Percentiles rank a stretch among this genome's conserved stretches.
Evolutionary conservation across 805 yeast species (phyloP).

Genomic region (Groenewaldozyma salmanticensis): DNA sequence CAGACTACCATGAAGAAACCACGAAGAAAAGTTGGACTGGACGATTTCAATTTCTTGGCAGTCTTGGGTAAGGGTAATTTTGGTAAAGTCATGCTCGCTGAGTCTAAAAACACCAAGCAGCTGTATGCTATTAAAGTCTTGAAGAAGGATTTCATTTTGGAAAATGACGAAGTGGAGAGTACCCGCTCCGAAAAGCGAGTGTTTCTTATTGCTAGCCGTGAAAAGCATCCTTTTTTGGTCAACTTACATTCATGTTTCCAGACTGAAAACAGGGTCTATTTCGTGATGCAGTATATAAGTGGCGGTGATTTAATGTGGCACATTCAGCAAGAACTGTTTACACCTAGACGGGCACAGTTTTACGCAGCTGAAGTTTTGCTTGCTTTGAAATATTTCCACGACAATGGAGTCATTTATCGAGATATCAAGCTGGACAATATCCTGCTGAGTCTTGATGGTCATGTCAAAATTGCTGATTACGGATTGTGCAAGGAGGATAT

Average conservation of each 20-base stretch:
- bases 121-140: constrained; percentile 94
- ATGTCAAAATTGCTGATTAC: constrained; percentile 92
- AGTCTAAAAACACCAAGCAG: constrained; percentile 69
- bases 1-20: constrained; percentile 4
- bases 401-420: constrained; percentile 90
- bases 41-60: constrained; percentile 88
- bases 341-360: constrained; percentile 87
- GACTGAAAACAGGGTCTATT: constrained; percentile 92
- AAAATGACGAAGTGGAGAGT: constrained; percentile 92
- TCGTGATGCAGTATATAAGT: constrained; percentile 95
- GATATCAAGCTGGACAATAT: constrained; percentile 94
- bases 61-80: constrained; percentile 97
- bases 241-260: constrained; percentile 93
- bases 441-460: constrained; percentile 80
- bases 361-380: constrained; percentile 94
- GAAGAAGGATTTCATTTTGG: constrained; percentile 91
- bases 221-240: constrained; percentile 85
- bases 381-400: constrained; percentile 89
- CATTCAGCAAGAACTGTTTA: constrained; percentile 83
- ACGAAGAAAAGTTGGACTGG: constrained; percentile 55
- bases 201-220: constrained; percentile 70
- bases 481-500: constrained; percentile 93
- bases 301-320: constrained; percentile 99
- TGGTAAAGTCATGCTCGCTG: constrained; percentile 97
- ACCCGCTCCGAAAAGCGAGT: constrained; percentile 92